Conservation (phyloP, 192 early-diverging fungal species). For the Coemansia sp. region DNA sequence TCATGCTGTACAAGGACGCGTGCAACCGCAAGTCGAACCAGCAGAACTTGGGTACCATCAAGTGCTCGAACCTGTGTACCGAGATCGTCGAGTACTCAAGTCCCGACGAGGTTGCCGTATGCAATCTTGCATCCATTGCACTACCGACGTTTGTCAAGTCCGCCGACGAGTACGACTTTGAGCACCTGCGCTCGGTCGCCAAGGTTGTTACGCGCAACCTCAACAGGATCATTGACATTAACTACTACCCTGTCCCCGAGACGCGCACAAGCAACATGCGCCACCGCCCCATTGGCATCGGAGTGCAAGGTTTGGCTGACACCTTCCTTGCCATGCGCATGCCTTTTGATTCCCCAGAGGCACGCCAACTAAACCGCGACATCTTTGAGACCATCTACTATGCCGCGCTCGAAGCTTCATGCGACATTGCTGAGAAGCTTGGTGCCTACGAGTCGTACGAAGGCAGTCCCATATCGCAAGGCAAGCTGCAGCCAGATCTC, state of each 20-base stretch:
- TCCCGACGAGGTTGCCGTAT: constrained; percentile 96
- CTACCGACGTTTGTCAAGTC: constrained; percentile 84
- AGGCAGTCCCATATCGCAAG: constrained; percentile 87
- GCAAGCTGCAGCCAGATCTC: constrained; percentile 91
- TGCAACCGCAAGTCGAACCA: constrained; percentile 99
- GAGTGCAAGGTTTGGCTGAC: constrained; percentile 98
- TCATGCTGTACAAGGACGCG: constrained; percentile 99
- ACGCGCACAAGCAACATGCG: constrained; percentile 87
- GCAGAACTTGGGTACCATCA: constrained; percentile 98
- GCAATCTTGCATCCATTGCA: constrained; percentile 94
- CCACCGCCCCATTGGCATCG: constrained; percentile 96
- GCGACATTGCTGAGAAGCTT: constrained; percentile 76
- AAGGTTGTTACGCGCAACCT: constrained; percentile 91
- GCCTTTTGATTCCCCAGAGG: constrained; percentile 89
- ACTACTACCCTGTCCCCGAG: constrained; percentile 93
- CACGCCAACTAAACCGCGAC: constrained; percentile 75
- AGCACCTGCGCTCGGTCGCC: constrained; percentile 77
- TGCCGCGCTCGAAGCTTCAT: constrained; percentile 87
- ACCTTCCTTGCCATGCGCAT: constrained; percentile 93
- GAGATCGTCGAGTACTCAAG: constrained; percentile 97
- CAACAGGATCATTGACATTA: constrained; percentile 96
- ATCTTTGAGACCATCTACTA: constrained; percentile 99
- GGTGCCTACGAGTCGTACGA: constrained; percentile 88
- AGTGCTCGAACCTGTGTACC: constrained; percentile 97
- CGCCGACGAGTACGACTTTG: constrained; percentile 73